phyloP scores from a whole-genome alignment of 2,329 filamentous ascomycete genomes.

The Colletotrichum gigasporum region DNA sequence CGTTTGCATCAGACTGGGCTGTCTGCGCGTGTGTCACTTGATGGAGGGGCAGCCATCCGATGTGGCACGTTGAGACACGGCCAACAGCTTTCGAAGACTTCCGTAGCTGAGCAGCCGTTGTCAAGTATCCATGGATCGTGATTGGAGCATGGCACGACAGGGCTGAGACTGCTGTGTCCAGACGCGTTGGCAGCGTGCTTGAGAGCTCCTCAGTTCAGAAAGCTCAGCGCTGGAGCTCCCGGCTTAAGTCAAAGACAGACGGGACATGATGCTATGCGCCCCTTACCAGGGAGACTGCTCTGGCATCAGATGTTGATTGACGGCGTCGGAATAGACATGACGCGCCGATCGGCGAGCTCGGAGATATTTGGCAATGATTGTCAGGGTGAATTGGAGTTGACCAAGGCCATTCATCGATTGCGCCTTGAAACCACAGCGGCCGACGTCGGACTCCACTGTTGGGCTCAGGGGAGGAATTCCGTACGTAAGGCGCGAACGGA shows the following conservation, averaged over 20 bases:
- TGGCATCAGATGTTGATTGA: not conserved
- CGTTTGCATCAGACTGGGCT: slow-evolving; percentile 15
- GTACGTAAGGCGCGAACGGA: not conserved
- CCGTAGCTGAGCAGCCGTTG: slow-evolving; percentile 8
- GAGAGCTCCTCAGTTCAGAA: slow-evolving; percentile 5
- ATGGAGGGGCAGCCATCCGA: slow-evolving; percentile 14
- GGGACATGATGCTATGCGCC: no score
- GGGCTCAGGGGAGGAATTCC: not conserved
- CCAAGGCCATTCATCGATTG: not conserved
- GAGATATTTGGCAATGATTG: not conserved
- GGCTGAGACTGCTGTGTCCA: not conserved
- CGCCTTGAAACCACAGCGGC: not conserved
- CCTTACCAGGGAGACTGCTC: not conserved
- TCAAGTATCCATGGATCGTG: no score
- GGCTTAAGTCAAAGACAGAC: not conserved
- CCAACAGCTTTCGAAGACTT: not conserved
- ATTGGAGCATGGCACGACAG: slow-evolving; percentile 18
- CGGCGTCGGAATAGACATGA: not conserved
- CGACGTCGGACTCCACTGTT: slow-evolving; percentile 3
- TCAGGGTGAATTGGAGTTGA: not conserved
- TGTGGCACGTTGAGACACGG: slow-evolving; percentile 7
- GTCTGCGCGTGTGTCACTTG: not conserved
- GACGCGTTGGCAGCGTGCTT: not conserved
- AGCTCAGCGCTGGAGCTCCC: not conserved
- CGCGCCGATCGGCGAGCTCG: not conserved